phyloP scores from a whole-genome alignment of 805 yeast species.

The Yamadazyma akitaensis region DNA sequence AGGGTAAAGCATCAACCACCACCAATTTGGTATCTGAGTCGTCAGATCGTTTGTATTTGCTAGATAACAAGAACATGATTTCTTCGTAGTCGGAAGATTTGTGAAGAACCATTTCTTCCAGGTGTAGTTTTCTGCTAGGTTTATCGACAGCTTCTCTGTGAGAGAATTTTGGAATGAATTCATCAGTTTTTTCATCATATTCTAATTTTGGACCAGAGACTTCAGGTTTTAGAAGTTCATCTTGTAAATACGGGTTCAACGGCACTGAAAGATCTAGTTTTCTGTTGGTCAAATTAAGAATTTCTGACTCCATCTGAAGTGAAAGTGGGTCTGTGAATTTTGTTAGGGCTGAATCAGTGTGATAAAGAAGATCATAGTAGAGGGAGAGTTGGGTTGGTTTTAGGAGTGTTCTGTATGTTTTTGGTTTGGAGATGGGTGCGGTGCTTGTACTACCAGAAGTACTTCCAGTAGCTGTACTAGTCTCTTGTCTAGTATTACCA shows the following conservation, averaged over 20 bases:
- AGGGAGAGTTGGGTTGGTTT: constrained; percentile 77
- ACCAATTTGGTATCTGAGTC: constrained; percentile 40
- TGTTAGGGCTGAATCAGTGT: constrained; percentile 72
- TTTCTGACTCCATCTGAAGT: constrained; percentile 83
- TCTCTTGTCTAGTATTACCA: neutral
- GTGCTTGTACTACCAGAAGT: neutral
- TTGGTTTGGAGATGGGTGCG: constrained; percentile 43
- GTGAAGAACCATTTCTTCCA: constrained; percentile 48
- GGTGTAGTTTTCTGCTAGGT: constrained; percentile 36
- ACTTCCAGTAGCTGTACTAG: neutral
- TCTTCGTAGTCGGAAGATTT: constrained; percentile 84
- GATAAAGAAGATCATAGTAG: constrained; percentile 81
- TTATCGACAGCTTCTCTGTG: constrained; percentile 34
- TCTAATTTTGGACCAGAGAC: constrained; percentile 44
- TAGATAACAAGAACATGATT: constrained; percentile 59
- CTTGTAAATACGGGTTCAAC: constrained; percentile 56
- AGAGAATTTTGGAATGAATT: constrained; percentile 24
- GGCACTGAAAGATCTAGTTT: constrained; percentile 74
- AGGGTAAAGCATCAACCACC: constrained; percentile 31
- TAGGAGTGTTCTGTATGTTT: constrained; percentile 71
- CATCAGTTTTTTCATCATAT: constrained; percentile 36
- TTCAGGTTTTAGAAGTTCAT: constrained; percentile 48
- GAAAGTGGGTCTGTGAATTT: constrained; percentile 77
- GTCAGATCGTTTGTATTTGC: constrained; percentile 36
- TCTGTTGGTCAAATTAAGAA: constrained; percentile 72